phyloP scores from a whole-genome alignment of 257 asterid species.

The Phtheirospermum japonicum region DNA sequence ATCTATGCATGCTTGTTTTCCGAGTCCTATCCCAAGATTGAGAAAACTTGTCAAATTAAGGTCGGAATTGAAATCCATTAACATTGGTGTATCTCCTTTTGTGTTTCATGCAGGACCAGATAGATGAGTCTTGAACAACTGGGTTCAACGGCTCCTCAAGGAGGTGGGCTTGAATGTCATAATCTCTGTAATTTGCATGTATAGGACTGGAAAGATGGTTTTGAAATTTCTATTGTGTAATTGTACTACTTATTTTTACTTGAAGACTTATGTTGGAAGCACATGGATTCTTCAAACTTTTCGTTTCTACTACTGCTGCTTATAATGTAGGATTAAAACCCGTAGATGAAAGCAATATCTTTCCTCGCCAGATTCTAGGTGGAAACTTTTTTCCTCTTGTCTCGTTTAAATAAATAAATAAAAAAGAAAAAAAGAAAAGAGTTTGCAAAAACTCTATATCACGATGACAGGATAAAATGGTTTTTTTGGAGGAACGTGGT shows the following conservation, averaged over 20 bases:
- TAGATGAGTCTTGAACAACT: slow-evolving; percentile 46
- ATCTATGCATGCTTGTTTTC: too few relatives aligned
- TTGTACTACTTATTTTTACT: slow-evolving; percentile 11
- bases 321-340: slow-evolving; percentile 1
- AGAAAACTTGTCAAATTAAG: neutral
- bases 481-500: too few relatives aligned
- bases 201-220: slow-evolving; percentile 19
- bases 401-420: too few relatives aligned
- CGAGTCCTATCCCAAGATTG: neutral
- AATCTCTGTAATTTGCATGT: slow-evolving; percentile 41
- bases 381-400: too few relatives aligned
- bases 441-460: too few relatives aligned
- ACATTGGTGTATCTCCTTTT: neutral
- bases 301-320: slow-evolving; percentile 17
- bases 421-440: too few relatives aligned
- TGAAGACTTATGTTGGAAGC: slow-evolving; percentile 3
- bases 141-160: slow-evolving; percentile 30
- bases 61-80: slow-evolving; percentile 10
- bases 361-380: too few relatives aligned
- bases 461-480: too few relatives aligned
- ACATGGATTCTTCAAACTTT: neutral
- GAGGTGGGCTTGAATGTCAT: slow-evolving; percentile 61
- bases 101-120: slow-evolving; percentile 49
- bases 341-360: too few relatives aligned
- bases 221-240: slow-evolving; percentile 23